Evolutionary conservation across 2,329 filamentous ascomycete genomes (phyloP), one percentile per base, ranked within the genome.

Genomic region (Aspergillus thermomutatus): DNA sequence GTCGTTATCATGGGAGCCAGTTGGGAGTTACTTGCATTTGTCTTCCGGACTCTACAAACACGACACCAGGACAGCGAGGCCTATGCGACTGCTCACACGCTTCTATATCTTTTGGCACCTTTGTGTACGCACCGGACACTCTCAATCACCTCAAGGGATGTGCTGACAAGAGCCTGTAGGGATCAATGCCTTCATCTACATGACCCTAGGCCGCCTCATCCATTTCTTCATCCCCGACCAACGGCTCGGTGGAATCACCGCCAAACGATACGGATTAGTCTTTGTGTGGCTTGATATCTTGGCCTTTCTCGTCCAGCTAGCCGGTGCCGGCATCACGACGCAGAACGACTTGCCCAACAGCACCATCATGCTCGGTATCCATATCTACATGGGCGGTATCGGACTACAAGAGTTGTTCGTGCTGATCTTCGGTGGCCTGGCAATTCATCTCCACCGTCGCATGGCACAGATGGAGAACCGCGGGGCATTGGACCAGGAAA

Each of bases 361-460:
- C 31, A 37, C 31, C 31, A 37, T 6, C 31, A 62, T 61, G 47
- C 60, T 61, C 1, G 69, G 69, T 1, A 59, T 68, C 10, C 56
- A 70, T 28, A 50, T 71, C 7, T 71, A 62, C 43, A 73, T 69
- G 58, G 70, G 57, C 4, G 72, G 72, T 6, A 69, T 74, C 25
- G 72, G 67, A 19, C 62, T 87, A n/a, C 85, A 87, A 64, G 69
- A 86, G 25, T 72, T 77, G 14, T 80, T 87, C 37, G 74, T 83
- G 14, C 54, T 68, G 5, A 65, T 78, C 27, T 86, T 87, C 61
- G 27, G 82, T 17, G 43, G 70, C 1, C 72, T 87, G 0, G 76
- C 83, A 1, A 70, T 61, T 26, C 60, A 69, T 5, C 86, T 86
- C 65, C 82, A 85, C 50, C 69, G 62, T 7, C 49, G 65, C 58